These are phyloP conservation scores for Meripilus lineatus DNA, from an alignment of 1,284 basidiomycete species.

Conservation along the genomic window DNA sequence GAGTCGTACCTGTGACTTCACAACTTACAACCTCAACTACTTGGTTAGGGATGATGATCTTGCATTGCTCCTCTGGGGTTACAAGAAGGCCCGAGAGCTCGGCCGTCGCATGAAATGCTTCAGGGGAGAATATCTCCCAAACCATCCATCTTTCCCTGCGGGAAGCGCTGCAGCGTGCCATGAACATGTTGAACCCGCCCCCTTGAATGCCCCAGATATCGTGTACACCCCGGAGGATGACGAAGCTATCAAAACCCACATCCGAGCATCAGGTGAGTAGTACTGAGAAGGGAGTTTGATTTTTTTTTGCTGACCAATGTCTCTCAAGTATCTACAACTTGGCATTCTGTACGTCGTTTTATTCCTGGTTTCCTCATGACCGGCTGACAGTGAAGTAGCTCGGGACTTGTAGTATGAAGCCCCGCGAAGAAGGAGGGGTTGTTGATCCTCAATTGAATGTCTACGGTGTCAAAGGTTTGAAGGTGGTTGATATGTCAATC, in stretches of 20 bases:
- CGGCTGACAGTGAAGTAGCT: conserved; percentile 38
- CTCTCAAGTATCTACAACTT: conserved; percentile 38
- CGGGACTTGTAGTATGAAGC: conserved; percentile 67
- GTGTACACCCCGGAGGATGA: conserved; percentile 55
- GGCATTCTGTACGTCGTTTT: conserved; percentile 55
- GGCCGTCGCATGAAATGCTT: conserved; percentile 52
- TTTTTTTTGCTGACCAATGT: conserved; percentile 11
- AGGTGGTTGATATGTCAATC: conserved; percentile 53
- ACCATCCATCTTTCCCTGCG: conserved; percentile 46
- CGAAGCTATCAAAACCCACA: conserved; percentile 40
- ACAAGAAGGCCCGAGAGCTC: conserved; percentile 56
- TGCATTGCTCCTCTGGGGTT: conserved; percentile 45
- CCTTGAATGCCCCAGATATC: conserved; percentile 40
- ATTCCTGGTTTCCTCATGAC: background rate
- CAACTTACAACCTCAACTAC: background rate
- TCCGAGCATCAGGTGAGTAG: conserved; percentile 25
- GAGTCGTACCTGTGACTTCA: background rate
- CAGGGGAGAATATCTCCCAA: conserved; percentile 42
- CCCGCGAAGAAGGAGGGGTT: conserved; percentile 50
- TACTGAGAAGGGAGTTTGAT: too few species aligned
- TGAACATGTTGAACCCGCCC: conserved; percentile 30
- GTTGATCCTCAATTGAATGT: conserved; percentile 59
- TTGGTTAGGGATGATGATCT: conserved; percentile 49
- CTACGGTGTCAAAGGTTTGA: conserved; percentile 54
- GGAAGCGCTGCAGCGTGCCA: conserved; percentile 39